A percentile compares a stretch with the other conserved stretches of the same genome.
phyloP scores from a whole-genome alignment of 352 stramenopile genomes.

The Phytophthora syringae region DNA sequence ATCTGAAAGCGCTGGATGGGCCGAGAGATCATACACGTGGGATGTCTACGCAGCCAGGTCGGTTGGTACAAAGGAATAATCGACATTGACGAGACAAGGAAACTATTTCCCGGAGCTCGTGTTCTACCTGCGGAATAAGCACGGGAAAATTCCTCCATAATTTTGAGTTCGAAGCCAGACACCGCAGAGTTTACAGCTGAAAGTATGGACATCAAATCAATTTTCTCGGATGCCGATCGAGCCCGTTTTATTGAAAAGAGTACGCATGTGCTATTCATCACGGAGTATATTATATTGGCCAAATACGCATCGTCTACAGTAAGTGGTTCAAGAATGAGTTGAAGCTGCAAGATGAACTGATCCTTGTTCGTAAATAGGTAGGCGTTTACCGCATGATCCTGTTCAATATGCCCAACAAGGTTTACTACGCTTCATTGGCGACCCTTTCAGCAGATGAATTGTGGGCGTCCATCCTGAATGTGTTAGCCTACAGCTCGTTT shows the following conservation, averaged over 20 bases:
- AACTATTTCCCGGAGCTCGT: not conserved
- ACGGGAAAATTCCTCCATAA: too few species aligned
- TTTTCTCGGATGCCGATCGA: constrained; percentile 7
- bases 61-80: not conserved
- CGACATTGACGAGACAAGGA: too few species aligned
- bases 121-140: not conserved
- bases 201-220: not conserved
- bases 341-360: not conserved
- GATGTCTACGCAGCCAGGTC: too few species aligned
- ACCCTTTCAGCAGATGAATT: constrained; percentile 3
- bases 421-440: constrained; percentile 14
- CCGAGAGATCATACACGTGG: not conserved
- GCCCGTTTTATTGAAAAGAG: constrained; percentile 24
- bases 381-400: not conserved
- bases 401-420: constrained; percentile 21
- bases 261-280: constrained; percentile 29
- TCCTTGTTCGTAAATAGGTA: not conserved
- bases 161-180: too few species aligned
- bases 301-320: constrained; percentile 41
- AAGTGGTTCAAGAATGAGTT: not conserved
- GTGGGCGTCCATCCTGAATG: not conserved
- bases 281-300: constrained; percentile 40
- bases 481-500: constrained; percentile 18
- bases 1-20: not conserved
- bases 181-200: too few species aligned